Evolutionary conservation across 371 early-diverging fungal species (phyloP).

Genomic region (Fennellomyces sp.): DNA sequence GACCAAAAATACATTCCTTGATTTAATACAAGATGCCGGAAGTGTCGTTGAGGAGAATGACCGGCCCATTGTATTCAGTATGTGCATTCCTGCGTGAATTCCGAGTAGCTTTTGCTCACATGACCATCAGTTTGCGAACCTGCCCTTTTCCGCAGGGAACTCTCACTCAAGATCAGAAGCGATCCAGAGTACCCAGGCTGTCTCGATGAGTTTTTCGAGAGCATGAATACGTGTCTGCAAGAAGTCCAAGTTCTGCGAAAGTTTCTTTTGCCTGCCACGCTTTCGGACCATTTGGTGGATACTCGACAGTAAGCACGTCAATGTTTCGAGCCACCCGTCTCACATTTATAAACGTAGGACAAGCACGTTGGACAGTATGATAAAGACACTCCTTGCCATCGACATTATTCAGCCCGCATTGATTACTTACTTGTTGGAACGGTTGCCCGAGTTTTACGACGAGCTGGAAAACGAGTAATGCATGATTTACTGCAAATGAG

Average conservation of each 20-base stretch:
- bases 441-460: conserved; percentile 67
- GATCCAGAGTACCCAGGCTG: conserved; percentile 18
- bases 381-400: conserved; percentile 63
- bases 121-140: conserved; percentile 21
- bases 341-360: neutral
- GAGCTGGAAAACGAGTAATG: conserved; percentile 56
- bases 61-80: conserved; percentile 14
- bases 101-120: too few relatives aligned
- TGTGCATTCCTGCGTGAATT: too few relatives aligned
- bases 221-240: conserved; percentile 25
- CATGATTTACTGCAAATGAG: neutral
- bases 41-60: conserved; percentile 11
- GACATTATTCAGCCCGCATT: conserved; percentile 66
- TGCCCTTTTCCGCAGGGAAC: conserved; percentile 34
- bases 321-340: too few relatives aligned
- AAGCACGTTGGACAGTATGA: conserved; percentile 55
- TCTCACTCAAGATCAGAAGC: conserved; percentile 29
- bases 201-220: conserved; percentile 26
- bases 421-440: conserved; percentile 64
- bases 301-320: neutral
- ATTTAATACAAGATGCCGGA: conserved; percentile 18
- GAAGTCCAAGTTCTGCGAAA: conserved; percentile 31
- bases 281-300: conserved; percentile 13
- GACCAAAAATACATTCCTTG: conserved; percentile 7
- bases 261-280: conserved; percentile 33